These are phyloP conservation scores for Schizosaccharomyces cryophilus DNA, from an alignment of 805 yeast species.

Conservation along the genomic window DNA sequence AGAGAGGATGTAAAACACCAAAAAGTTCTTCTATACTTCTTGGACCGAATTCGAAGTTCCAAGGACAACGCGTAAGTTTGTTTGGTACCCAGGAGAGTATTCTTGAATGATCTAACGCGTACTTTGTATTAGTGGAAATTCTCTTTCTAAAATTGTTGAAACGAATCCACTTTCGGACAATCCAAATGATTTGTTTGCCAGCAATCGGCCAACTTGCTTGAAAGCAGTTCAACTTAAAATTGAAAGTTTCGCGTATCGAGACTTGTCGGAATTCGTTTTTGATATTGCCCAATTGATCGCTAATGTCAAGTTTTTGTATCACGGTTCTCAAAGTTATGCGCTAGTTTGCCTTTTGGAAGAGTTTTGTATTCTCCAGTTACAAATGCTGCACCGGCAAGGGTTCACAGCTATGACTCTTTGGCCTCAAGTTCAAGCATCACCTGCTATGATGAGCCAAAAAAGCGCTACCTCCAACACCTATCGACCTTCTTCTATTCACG, in stretches of 20 bases:
- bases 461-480: background rate
- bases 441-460: background rate
- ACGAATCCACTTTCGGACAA: background rate
- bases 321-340: background rate
- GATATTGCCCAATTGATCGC: background rate
- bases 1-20: background rate
- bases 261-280: background rate
- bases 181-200: background rate
- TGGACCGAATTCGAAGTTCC: background rate
- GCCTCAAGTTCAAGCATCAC: background rate
- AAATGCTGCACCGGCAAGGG: background rate
- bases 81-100: too few species aligned
- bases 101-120: background rate
- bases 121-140: background rate
- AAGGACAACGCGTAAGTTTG: background rate
- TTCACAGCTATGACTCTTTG: background rate
- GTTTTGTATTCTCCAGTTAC: background rate
- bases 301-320: background rate
- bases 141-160: background rate
- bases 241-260: background rate
- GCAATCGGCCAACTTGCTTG: background rate
- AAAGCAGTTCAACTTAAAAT: background rate
- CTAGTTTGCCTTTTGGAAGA: background rate
- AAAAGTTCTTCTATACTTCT: background rate
- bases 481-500: background rate